These are phyloP conservation scores for Nissolia schottii DNA, from an alignment of 306 rosid species.

Conservation along the genomic window DNA sequence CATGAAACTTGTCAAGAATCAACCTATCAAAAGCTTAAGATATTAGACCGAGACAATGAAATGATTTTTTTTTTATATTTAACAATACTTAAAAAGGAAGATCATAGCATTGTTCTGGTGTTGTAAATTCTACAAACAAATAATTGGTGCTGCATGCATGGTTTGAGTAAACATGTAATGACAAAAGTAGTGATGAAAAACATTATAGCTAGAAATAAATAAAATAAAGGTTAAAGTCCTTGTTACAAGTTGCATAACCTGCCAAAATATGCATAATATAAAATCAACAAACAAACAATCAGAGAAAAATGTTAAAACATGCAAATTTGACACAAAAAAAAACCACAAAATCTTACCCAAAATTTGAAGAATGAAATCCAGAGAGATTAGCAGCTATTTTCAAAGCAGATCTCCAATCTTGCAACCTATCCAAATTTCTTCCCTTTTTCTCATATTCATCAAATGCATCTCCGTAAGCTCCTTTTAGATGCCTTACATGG, in stretches of 20 bases:
- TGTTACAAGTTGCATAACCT: not conserved
- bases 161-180: not conserved
- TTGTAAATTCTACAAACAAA: no score
- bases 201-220: not conserved
- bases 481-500: constrained; percentile 15
- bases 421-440: not conserved
- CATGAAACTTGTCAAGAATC: no score
- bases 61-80: no score
- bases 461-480: not conserved
- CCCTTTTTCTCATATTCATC: not conserved
- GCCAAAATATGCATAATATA: not conserved
- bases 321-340: not conserved
- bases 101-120: no score
- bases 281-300: not conserved
- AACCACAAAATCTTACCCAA: constrained; percentile 7
- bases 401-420: constrained; percentile 16
- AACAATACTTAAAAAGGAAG: no score
- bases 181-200: not conserved
- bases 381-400: constrained; percentile 7
- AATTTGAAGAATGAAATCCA: constrained; percentile 13
- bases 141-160: not conserved
- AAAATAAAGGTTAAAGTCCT: not conserved
- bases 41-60: no score
- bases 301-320: not conserved
- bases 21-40: no score